Evolutionary conservation across 305 asterid species (phyloP), one percentile per base, ranked within the genome.

Genomic region (Solanum hybrid): DNA sequence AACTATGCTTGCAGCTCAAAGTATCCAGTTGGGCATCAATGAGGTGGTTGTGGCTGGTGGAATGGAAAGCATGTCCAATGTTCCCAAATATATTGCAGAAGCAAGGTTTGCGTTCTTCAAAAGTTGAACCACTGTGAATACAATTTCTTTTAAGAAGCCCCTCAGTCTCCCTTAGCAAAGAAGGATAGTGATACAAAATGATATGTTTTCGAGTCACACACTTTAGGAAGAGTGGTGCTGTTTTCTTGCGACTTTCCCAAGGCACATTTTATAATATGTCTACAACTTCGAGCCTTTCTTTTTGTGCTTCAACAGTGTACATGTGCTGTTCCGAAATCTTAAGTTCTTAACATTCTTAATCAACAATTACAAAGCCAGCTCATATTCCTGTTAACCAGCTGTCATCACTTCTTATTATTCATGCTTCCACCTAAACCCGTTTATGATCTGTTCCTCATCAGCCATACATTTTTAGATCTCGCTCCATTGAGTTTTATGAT

Each of bases 61-160:
- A 90, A 98, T 98, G 99, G 99, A 98, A 92, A 95, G 94, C 95
- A 98, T 98, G 99, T 98, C 99, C 77, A 98, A 97, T 92, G 98
- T 93, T 92, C 99, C 99, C 38, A 98, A 97, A 89, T 98, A 98
- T 94, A 90, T 98, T 75, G 95, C 97, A 79, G 99, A 97, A 92
- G 98, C 99, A 89, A 97, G 99, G 99, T 97, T 89, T 88, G 95
- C 89, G 5, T 86, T 88, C 88, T 72, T 24, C 79, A 39, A 37
- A 75, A 39, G 37, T 83, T 73, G 51, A 57, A 57, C 15, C 32
- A 31, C 39, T 57, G 77, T 24, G n/a, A 24, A 13, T 57, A 84
- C 88, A 84, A 31, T 57, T 31, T 20, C 77, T 85, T 32, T 57
- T 36, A 57, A 22, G 77, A 85, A 85, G n/a, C n/a, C 7, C 77